Evolutionary conservation across 2,329 filamentous ascomycete genomes (phyloP).

Genomic region (Apiospora malaysiana): DNA sequence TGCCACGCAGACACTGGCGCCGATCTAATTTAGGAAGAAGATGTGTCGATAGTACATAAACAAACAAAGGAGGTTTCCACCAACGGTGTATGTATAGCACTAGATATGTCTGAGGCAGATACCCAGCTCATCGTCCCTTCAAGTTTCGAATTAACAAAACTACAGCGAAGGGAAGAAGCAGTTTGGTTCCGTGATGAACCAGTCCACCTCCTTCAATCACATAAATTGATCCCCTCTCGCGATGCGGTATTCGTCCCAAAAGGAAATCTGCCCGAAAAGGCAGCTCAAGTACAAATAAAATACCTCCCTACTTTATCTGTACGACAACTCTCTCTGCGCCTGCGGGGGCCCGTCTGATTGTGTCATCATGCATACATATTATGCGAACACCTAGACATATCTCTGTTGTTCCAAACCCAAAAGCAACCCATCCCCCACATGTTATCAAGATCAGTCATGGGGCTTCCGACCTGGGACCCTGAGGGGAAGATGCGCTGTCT

Average conservation of each 20-base stretch:
- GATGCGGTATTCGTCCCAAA: background rate
- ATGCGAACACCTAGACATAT: background rate
- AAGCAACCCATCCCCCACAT: background rate
- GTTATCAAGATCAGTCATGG: background rate
- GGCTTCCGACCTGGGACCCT: background rate
- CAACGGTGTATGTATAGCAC: background rate
- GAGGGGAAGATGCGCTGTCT: background rate
- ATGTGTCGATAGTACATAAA: background rate
- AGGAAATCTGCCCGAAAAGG: background rate
- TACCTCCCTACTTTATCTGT: background rate
- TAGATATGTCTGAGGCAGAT: background rate
- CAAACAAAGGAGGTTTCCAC: background rate
- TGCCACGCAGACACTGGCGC: background rate
- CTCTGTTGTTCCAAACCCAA: background rate
- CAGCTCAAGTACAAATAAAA: background rate
- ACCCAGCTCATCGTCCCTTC: background rate
- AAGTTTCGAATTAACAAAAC: background rate
- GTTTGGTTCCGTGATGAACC: background rate
- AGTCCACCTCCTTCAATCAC: background rate
- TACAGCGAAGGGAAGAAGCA: background rate
- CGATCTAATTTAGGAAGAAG: background rate
- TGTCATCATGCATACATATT: constrained; percentile 5
- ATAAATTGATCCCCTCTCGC: no score
- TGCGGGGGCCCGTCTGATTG: background rate
- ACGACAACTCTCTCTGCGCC: background rate